These are phyloP conservation scores for Saturnispora besseyi DNA, from an alignment of 805 yeast species.

Conservation along the genomic window DNA sequence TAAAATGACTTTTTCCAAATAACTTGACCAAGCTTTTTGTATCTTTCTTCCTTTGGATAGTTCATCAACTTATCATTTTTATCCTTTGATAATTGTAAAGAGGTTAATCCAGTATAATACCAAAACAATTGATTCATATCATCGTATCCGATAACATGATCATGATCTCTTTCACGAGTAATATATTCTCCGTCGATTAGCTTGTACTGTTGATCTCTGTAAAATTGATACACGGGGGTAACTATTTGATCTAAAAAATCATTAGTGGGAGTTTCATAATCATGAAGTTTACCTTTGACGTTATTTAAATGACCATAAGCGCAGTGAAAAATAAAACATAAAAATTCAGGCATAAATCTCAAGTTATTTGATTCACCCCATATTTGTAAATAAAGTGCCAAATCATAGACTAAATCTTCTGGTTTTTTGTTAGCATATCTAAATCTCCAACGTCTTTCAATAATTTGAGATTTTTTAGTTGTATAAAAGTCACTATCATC, in stretches of 20 bases:
- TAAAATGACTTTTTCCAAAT: conserved; percentile 35
- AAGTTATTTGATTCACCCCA: conserved; percentile 77
- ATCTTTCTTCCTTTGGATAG: conserved; percentile 27
- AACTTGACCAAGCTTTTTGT: conserved; percentile 25
- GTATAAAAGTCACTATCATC: conserved; percentile 19
- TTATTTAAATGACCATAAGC: conserved; percentile 41
- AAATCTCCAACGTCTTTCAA: conserved; percentile 73
- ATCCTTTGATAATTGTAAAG: conserved; percentile 22
- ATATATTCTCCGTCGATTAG: conserved; percentile 41
- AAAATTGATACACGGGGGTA: conserved; percentile 45
- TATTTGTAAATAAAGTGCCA: conserved; percentile 51
- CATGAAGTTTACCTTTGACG: conserved; percentile 23
- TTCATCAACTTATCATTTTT: conserved; percentile 29
- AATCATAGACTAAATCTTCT: conserved; percentile 52
- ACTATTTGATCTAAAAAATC: conserved; percentile 33
- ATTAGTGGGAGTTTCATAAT: conserved; percentile 12
- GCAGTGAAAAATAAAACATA: conserved; percentile 49
- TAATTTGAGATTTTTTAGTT: conserved; percentile 46
- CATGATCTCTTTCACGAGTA: conserved; percentile 57
- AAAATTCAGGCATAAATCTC: conserved; percentile 40
- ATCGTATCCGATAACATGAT: conserved; percentile 48
- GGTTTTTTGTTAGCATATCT: conserved; percentile 49
- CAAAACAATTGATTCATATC: conserved; percentile 46
- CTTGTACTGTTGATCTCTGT: conserved; percentile 62
- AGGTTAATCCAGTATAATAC: conserved; percentile 32